Conservation (phyloP, 305 asterid genomes). For the Solanum hybrid region DNA sequence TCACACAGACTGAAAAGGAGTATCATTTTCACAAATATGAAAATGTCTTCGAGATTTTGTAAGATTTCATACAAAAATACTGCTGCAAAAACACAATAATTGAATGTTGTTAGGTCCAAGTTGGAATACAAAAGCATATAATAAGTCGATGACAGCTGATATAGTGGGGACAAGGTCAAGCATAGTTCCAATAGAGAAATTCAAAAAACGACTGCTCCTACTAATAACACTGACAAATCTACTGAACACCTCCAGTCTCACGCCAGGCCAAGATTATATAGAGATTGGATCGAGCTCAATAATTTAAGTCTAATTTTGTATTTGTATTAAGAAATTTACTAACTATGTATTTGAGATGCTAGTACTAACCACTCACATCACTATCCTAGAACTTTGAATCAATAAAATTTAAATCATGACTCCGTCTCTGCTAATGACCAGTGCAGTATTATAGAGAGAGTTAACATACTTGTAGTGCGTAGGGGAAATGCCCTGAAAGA, state of each 20-base stretch:
- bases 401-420: too few relatives aligned
- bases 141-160: background rate
- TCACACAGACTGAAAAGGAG: background rate
- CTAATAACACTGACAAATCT: background rate
- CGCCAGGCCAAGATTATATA: background rate
- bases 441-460: background rate
- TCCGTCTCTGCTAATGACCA: background rate
- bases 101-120: background rate
- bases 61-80: background rate
- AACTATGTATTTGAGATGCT: background rate
- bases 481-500: conserved; percentile 89
- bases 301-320: too few relatives aligned
- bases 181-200: background rate
- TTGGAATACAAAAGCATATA: background rate
- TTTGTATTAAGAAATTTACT: too few relatives aligned
- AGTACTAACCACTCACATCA: background rate
- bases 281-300: background rate
- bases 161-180: background rate
- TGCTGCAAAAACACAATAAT: background rate
- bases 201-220: background rate
- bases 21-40: background rate
- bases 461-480: conserved; percentile 71
- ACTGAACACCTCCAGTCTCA: background rate
- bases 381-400: too few relatives aligned
- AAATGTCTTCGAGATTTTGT: background rate